Base-by-base conservation (phyloP, 2,329 filamentous ascomycete genomes). In the Colletotrichum ledebouriae region DNA sequence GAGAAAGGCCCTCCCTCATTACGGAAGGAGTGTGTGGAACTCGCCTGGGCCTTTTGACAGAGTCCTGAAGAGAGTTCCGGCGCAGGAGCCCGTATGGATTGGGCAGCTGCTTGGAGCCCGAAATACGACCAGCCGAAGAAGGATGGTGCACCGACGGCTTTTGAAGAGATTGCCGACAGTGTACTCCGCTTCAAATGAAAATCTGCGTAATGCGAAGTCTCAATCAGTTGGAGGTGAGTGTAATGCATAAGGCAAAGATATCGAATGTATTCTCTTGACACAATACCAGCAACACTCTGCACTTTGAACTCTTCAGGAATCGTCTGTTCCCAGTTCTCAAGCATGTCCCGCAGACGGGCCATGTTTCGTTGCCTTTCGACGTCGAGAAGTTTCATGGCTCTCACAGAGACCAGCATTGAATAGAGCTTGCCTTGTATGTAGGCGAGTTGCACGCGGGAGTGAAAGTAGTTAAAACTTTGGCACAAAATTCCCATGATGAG, bases 121-220 rank as follows among this genome's bases (percentile, higher is more conserved):
- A 78, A 77, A 65, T 77, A 17, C 1, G 75, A 77, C 52, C 72
- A 73, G 6, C 76, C 75, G 46, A 76, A 75, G 53, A 75, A 77
- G 9, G 75, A 75, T 6, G 75, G 72, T 56, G 76, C 75, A 37
- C 74, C 75, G 37, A n/a, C 75, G 72, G 9, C 74, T 73, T 59
- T 76, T 76, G 63, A 72, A 76, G 7, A 77, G 71, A 46, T 75
- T 74, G 34, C 75, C 76, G 49, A 77, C 65, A n/a, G 63, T 39
- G 7, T 58, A 59, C n/a, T 64, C 65, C 2, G 61, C 15, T 1
- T 53, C 1, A 61, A 39, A 6, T 71, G 67, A 4, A 58, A 65
- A 52, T 71, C 52, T 0, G 67, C 33, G 3, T 57, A 49, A n/a
- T 70, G 69, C 1, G 67, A 62, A 1, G 67, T 67, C 0, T 61